Base-by-base conservation (phyloP, 352 stramenopile species). In the Aphanomyces invadans region DNA sequence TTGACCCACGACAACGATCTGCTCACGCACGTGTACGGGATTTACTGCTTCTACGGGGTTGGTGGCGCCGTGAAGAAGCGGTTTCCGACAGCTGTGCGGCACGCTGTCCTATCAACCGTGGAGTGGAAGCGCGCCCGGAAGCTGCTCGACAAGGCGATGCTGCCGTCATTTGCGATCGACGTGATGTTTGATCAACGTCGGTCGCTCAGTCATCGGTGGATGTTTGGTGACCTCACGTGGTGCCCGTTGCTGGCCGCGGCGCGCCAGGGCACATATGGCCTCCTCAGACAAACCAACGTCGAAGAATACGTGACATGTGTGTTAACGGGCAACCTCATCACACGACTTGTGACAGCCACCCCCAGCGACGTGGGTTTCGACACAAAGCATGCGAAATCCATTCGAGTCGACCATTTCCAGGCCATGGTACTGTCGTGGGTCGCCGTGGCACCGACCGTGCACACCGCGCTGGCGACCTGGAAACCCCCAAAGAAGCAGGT, bases 1-100 rank as follows among this genome's bases (percentile, higher is more conserved):
- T 78, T 87, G 25, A 25, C 2, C 33, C 46, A 12, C 59, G 71
- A n/a, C n/a, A 65, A 72, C 0, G 76, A 76, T 0, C 81, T 91
- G 45, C 56, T 88, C 7, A 68, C 75, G 21, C 73, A 76, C 21
- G 68, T 94, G 15, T 80, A 83, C 48, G 79, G 87, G 38, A 79
- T 94, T 31, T 94, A 94, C 55, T 68, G 78, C 0, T 94, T 94
- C 65, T 92, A 94, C 53, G 83, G 86, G 1, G 73, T 86, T 29
- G 60, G 36, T 2, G 62, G 52, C 2, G 69, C 70, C 3, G 87
- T 92, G 46, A 33, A 78, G 28, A 73, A 75, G 33, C 76, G 76
- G 4, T 92, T 80, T 62, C 75, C 77, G 1, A 71, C 79, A 38
- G 66, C 71, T 23, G 28, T 10, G 15, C 60, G 60, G 7, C 46